These are phyloP conservation scores for Umbilicus rupestris DNA, from an alignment of 164 flowering plant species.

Conservation along the genomic window DNA sequence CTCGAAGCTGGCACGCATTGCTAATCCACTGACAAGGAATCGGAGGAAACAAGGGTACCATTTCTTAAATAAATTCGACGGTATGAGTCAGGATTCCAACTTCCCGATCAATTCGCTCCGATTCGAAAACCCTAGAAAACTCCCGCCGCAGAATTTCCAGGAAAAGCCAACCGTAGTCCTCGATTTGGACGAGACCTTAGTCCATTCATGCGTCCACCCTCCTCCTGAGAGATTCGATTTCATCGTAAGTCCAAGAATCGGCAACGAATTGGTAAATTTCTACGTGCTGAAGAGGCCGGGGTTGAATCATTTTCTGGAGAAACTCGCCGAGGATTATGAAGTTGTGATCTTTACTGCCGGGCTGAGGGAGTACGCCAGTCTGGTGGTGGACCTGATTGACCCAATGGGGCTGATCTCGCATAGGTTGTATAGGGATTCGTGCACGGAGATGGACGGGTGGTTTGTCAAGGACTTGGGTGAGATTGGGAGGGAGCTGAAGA, in stretches of 20 bases:
- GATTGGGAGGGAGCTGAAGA: neutral
- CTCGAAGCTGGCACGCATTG: slow-evolving; percentile 35
- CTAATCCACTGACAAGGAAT: slow-evolving; percentile 23
- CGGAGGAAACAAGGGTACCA: slow-evolving; percentile 29
- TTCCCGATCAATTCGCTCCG: neutral
- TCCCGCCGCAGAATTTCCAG: slow-evolving; percentile 31
- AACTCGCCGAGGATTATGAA: slow-evolving; percentile 10
- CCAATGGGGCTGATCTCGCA: slow-evolving; percentile 38
- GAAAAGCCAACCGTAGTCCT: slow-evolving; percentile 49
- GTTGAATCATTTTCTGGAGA: slow-evolving; percentile 47
- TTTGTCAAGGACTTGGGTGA: neutral
- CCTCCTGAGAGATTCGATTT: slow-evolving; percentile 65
- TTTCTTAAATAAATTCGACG: slow-evolving; percentile 15
- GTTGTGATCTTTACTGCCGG: neutral
- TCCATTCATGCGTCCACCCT: slow-evolving; percentile 45
- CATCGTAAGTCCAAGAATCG: slow-evolving; percentile 46
- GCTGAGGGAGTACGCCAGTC: slow-evolving; percentile 17
- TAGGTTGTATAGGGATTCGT: slow-evolving; percentile 67
- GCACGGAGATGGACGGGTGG: neutral
- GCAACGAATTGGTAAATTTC: slow-evolving; percentile 35
- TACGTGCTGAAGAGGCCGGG: slow-evolving; percentile 77
- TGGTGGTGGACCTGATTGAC: slow-evolving; percentile 58
- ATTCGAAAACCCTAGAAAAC: slow-evolving; percentile 11
- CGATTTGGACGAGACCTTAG: slow-evolving; percentile 75
- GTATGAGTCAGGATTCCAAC: neutral